Conservation (phyloP, 2,329 filamentous ascomycete genomes). For the Aspergillus udagawae region DNA sequence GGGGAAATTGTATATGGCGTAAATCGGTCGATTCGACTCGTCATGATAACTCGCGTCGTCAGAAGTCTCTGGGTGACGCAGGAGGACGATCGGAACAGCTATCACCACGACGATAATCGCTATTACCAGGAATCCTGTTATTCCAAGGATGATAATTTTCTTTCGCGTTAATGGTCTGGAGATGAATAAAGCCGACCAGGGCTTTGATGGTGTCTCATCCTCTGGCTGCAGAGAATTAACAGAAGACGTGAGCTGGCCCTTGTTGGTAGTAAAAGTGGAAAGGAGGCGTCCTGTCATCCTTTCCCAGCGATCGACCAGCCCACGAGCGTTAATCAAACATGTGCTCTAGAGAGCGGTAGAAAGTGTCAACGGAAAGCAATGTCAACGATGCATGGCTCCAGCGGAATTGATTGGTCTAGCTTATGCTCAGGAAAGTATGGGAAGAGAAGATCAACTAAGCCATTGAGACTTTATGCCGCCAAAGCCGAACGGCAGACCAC, state of each 20-base stretch:
- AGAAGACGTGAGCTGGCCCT: neutral
- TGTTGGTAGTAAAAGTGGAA: neutral
- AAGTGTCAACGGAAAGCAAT: neutral
- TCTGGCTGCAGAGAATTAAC: neutral
- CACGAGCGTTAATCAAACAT: neutral
- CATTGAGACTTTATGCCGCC: neutral
- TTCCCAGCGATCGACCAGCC: neutral
- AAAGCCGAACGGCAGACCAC: neutral
- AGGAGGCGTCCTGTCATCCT: neutral
- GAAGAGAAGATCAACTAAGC: neutral
- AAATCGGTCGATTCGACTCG: constrained; percentile 17
- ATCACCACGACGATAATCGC: constrained; percentile 17
- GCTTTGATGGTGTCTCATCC: neutral
- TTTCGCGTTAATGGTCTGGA: constrained; percentile 8
- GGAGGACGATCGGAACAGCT: constrained; percentile 18
- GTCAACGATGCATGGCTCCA: neutral
- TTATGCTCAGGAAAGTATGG: neutral
- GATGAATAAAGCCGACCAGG: neutral
- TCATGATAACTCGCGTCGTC: constrained; percentile 16
- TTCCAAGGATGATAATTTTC: constrained; percentile 7
- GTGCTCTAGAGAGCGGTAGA: neutral
- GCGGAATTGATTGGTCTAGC: neutral
- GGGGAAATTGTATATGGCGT: constrained; percentile 25
- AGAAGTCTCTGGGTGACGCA: neutral
- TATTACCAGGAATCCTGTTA: constrained; percentile 7